Conservation (phyloP, 495 filamentous ascomycete genomes). For the Aspergillus leporis region DNA sequence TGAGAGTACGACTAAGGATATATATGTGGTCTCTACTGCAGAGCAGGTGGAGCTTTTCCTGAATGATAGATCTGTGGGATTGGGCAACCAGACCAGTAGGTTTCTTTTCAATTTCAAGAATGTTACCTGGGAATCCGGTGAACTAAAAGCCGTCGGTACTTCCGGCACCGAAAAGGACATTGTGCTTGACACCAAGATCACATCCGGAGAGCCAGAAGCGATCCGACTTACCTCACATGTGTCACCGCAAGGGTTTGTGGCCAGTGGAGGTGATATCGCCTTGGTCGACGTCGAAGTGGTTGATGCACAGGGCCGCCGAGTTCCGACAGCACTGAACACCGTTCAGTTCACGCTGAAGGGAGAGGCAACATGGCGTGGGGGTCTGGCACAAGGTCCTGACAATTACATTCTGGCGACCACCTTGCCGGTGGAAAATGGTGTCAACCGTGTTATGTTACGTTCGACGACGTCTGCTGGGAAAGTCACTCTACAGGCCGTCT, state of each 20-base stretch:
- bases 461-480: slow-evolving; percentile 10
- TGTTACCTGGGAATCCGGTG: slow-evolving; percentile 10
- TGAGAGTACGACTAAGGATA: slow-evolving; percentile 7
- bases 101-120: slow-evolving; percentile 14
- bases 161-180: neutral
- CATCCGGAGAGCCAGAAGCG: slow-evolving; percentile 3
- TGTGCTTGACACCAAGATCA: slow-evolving; percentile 8
- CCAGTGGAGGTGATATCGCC: slow-evolving; percentile 16
- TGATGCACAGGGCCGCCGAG: slow-evolving; percentile 3
- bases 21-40: slow-evolving; percentile 10
- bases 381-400: slow-evolving; percentile 10
- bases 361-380: slow-evolving; percentile 8
- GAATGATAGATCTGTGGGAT: slow-evolving; percentile 6
- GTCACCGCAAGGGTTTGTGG: slow-evolving; percentile 10
- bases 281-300: slow-evolving; percentile 8
- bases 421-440: slow-evolving; percentile 10
- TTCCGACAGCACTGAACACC: slow-evolving; percentile 6
- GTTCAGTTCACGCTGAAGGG: slow-evolving; percentile 9
- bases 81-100: slow-evolving; percentile 7
- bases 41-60: slow-evolving; percentile 8
- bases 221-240: slow-evolving; percentile 10
- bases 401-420: slow-evolving; percentile 11
- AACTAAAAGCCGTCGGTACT: slow-evolving; percentile 6
- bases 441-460: slow-evolving; percentile 10
- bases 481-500: slow-evolving; percentile 4